Percentiles rank a stretch among this genome's conserved stretches.
phyloP scores from a whole-genome alignment of 2,329 filamentous ascomycete genomes.

The Neodidymelliopsis sp. region DNA sequence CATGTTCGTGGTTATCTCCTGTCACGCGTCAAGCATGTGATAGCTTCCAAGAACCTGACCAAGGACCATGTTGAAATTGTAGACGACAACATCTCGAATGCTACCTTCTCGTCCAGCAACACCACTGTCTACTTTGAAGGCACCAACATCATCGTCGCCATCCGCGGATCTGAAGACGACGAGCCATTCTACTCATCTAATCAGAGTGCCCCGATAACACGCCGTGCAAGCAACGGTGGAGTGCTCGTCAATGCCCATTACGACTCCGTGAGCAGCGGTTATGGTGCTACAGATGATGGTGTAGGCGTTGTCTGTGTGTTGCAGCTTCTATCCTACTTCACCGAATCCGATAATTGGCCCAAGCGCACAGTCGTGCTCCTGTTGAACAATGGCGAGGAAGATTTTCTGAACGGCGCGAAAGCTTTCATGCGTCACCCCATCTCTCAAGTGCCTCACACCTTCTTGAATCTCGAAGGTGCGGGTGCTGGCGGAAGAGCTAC shows the following conservation, averaged over 20 bases:
- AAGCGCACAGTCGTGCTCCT: slow-evolving; percentile 82
- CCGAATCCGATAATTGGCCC: slow-evolving; percentile 70
- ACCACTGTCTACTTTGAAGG: slow-evolving; percentile 84
- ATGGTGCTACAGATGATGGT: slow-evolving; percentile 92
- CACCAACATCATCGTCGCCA: slow-evolving; percentile 90
- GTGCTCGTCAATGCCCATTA: slow-evolving; percentile 96
- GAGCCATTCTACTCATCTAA: slow-evolving; percentile 70
- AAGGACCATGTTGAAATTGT: slow-evolving; percentile 68
- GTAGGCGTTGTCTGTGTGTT: slow-evolving; percentile 86
- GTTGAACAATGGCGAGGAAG: slow-evolving; percentile 96
- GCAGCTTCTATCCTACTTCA: slow-evolving; percentile 88
- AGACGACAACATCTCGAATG: slow-evolving; percentile 80
- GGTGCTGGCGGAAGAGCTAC: slow-evolving; percentile 89
- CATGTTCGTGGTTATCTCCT: slow-evolving; percentile 79
- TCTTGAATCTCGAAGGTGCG: slow-evolving; percentile 93
- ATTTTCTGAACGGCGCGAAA: slow-evolving; percentile 84
- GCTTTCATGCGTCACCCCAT: slow-evolving; percentile 86
- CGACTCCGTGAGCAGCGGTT: slow-evolving; percentile 91
- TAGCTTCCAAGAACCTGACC: slow-evolving; percentile 62
- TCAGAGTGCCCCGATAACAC: slow-evolving; percentile 53
- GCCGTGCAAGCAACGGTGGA: slow-evolving; percentile 67
- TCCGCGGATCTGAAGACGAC: slow-evolving; percentile 77
- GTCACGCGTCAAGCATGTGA: slow-evolving; percentile 71
- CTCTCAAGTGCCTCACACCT: slow-evolving; percentile 81
- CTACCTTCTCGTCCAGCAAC: slow-evolving; percentile 68